phyloP scores from a whole-genome alignment of 2,329 filamentous ascomycete species.

The Aphanocladium album region DNA sequence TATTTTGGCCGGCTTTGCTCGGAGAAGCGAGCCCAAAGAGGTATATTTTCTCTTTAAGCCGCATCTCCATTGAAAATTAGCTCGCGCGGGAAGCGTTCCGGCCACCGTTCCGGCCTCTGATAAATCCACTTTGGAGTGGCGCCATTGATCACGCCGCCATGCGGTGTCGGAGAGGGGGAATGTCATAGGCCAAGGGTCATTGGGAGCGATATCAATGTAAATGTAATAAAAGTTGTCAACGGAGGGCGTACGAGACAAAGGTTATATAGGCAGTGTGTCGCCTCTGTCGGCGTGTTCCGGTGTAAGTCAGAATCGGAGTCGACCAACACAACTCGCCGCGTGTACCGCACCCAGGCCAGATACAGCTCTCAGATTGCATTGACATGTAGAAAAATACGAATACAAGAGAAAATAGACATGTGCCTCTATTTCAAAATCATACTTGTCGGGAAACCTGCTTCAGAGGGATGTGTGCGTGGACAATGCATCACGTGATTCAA shows the following conservation, averaged over 20 bases:
- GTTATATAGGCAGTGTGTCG: neutral
- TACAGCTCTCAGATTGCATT: too few species aligned
- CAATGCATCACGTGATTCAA: neutral
- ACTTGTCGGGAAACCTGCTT: neutral
- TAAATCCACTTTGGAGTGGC: constrained; percentile 6
- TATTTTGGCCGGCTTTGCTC: constrained; percentile 6
- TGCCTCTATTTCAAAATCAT: neutral
- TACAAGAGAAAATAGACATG: neutral
- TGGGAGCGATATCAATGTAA: neutral
- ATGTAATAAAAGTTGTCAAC: neutral
- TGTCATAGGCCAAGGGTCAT: neutral
- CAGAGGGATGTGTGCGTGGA: neutral
- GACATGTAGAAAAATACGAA: too few species aligned
- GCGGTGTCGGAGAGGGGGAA: constrained; percentile 7
- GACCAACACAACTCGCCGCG: neutral
- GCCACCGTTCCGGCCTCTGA: constrained; percentile 5
- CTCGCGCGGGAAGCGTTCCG: constrained; percentile 6
- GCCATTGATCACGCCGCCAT: constrained; percentile 7
- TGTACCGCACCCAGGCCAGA: neutral
- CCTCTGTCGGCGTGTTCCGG: neutral
- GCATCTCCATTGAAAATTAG: constrained; percentile 1
- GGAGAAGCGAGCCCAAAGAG: constrained; percentile 7
- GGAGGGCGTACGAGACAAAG: neutral
- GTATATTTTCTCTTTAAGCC: constrained; percentile 5
- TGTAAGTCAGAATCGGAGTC: neutral